Evolutionary conservation across 2,329 filamentous ascomycete genomes (phyloP).

Genomic region (Pestalotiopsis sp.): DNA sequence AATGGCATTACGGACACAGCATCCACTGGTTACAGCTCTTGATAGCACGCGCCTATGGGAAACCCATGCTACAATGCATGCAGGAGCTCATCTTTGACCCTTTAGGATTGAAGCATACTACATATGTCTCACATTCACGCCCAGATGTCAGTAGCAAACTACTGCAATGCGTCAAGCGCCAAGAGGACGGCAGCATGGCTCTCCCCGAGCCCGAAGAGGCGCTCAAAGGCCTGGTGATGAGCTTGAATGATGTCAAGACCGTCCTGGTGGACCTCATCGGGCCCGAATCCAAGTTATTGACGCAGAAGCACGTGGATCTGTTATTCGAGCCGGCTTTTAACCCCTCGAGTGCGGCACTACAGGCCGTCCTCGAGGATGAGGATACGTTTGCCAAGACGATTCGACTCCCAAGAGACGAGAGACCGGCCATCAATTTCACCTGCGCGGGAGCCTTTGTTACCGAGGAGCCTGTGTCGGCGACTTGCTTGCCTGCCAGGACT

Average conservation of each 20-base stretch:
- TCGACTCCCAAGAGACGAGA: slow-evolving; percentile 27
- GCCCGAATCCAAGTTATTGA: slow-evolving; percentile 48
- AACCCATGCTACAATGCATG: slow-evolving; percentile 24
- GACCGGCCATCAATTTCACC: slow-evolving; percentile 33
- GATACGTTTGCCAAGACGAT: slow-evolving; percentile 18
- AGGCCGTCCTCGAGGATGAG: neutral
- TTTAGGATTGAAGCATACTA: slow-evolving; percentile 19
- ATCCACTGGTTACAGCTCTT: slow-evolving; percentile 44
- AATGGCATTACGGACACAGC: slow-evolving; percentile 43
- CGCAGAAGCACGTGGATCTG: slow-evolving; percentile 38
- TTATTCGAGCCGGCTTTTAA: slow-evolving; percentile 52
- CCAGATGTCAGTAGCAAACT: slow-evolving; percentile 20
- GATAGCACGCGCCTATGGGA: slow-evolving; percentile 30
- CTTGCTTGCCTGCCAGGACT: slow-evolving; percentile 36
- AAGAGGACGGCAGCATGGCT: slow-evolving; percentile 7
- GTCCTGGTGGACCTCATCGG: slow-evolving; percentile 36
- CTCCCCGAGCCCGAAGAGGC: slow-evolving; percentile 15
- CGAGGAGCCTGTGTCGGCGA: slow-evolving; percentile 43
- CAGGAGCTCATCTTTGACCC: slow-evolving; percentile 23
- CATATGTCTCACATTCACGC: slow-evolving; percentile 23
- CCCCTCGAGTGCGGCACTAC: slow-evolving; percentile 21
- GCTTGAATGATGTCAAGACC: slow-evolving; percentile 24
- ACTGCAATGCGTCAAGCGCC: slow-evolving; percentile 22
- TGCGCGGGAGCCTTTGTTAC: slow-evolving; percentile 40
- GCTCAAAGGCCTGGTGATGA: slow-evolving; percentile 18